Evolutionary conservation across 2,329 filamentous ascomycete genomes (phyloP), one percentile per base, ranked within the genome.

Genomic region (Pestalotiopsis sp.): DNA sequence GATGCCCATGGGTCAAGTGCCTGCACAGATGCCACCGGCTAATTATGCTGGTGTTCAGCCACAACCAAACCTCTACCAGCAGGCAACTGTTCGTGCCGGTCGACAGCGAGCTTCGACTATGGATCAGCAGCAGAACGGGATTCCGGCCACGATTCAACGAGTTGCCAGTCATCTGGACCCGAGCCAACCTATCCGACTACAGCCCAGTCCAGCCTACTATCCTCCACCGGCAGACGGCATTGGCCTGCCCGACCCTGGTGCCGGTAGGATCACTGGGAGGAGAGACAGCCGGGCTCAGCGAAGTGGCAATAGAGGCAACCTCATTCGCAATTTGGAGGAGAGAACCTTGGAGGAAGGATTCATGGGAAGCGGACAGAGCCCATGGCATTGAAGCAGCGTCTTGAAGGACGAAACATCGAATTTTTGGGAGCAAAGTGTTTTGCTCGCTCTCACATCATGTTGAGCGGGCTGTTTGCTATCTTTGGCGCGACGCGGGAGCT

Each of bases 151-250:
- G 3, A 93, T 99, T 69, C 96, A 99, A 81, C 88, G 96, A 74
- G 96, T 99, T 25, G 96, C 96, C 57, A 97, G 94, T 78, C 95
- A 98, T 80, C 88, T 99, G 59, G 96, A 99, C 77, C 96, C 96
- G 1, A 98, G 90, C 74, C 93, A 95, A 69, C 96, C 96, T 0
- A 98, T 99, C 75, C 90, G 96, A 64, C 82, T 98, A 68, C 96
- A 99, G 78, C 96, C 96, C 2, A 98, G 94, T 74, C 96, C 96
- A 4, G 96, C 96, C 1, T 99, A 99, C 81, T 99, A 98, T 75
- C 96, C 96, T 12, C 96, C 96, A 23, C 93, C 95, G 2, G 90
- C 92, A 6, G 95, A 98, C 72, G 93, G 94, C 11, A 90, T 93
- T 74, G 87, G 89, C 23, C 82, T 85, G 9, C 88, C 93, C 70